A percentile compares a stretch with the other conserved stretches of the same genome.
These are phyloP conservation scores for Plasmodium gonderi DNA, from an alignment of 169 alveolate species.

Conservation along the genomic window DNA sequence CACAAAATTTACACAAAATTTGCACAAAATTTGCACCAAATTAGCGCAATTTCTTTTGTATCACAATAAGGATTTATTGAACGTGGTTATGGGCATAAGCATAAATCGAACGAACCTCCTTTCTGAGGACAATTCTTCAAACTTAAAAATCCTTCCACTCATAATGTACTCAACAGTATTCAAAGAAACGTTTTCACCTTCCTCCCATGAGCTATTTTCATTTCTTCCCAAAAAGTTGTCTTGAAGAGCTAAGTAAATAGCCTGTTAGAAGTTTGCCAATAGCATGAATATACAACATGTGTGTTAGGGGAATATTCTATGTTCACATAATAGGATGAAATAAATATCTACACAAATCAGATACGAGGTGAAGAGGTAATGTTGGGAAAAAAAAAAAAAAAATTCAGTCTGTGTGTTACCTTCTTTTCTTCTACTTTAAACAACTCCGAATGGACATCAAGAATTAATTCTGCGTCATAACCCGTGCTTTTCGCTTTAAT, in stretches of 20 bases:
- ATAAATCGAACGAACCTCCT: conserved; percentile 84
- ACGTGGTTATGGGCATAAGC: not conserved
- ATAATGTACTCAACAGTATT: conserved; percentile 91
- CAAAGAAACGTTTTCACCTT: conserved; percentile 74
- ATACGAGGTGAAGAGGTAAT: not conserved
- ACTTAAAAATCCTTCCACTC: conserved; percentile 92
- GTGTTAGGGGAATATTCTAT: conserved; percentile 73
- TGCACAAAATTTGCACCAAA: too few species aligned
- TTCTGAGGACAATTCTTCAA: conserved; percentile 93
- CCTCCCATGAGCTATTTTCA: conserved; percentile 59
- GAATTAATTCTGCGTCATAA: conserved; percentile 91
- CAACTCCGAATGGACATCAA: conserved; percentile 90
- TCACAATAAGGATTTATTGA: too few species aligned
- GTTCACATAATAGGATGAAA: conserved; percentile 58
- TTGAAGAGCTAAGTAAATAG: conserved; percentile 80
- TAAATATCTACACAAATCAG: not conserved
- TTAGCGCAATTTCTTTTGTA: too few species aligned
- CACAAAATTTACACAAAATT: too few species aligned
- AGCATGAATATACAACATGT: conserved; percentile 74
- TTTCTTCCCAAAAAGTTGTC: conserved; percentile 50
- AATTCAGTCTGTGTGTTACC: conserved; percentile 67
- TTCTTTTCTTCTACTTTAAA: conserved; percentile 89
- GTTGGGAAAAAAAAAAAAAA: not conserved
- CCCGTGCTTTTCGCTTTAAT: conserved; percentile 92
- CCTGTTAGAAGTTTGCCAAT: conserved; percentile 74